A percentile compares a stretch with the other conserved stretches of the same genome.
Evolutionary conservation across 2,329 filamentous ascomycete genomes (phyloP).

Genomic region (Calonectria crousiana): DNA sequence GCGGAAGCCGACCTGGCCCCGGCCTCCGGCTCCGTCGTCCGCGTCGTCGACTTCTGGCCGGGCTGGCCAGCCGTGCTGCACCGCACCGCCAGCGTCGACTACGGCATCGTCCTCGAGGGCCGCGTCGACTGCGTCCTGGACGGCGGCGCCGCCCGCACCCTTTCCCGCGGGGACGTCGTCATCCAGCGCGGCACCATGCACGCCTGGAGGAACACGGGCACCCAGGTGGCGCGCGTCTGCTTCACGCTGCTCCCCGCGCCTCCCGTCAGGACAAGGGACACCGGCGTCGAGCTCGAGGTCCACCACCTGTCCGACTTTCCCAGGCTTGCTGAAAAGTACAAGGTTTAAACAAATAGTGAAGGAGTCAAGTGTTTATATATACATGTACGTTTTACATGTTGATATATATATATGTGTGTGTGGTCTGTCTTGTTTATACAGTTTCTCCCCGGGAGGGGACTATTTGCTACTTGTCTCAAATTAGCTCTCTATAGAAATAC

Average conservation of each 20-base stretch:
- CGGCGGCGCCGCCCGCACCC: constrained; percentile 30
- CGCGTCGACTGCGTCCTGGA: constrained; percentile 39
- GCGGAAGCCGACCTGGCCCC: constrained; percentile 34
- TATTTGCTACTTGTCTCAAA: not conserved
- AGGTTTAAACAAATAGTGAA: not conserved
- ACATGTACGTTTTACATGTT: too few species aligned
- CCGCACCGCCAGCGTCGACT: constrained; percentile 40
- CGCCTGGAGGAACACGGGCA: constrained; percentile 38
- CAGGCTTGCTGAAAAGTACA: constrained; percentile 33
- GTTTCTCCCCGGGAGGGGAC: not conserved
- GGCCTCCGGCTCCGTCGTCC: constrained; percentile 31
- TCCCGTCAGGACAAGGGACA: constrained; percentile 31
- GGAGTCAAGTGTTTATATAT: not conserved
- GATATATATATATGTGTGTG: not conserved
- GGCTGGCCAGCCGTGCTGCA: constrained; percentile 36
- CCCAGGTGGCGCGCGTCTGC: constrained; percentile 35
- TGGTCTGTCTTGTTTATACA: not conserved
- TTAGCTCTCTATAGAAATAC: constrained; percentile 25
- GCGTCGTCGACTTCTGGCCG: constrained; percentile 39
- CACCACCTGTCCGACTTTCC: constrained; percentile 38
- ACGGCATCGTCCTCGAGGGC: constrained; percentile 37
- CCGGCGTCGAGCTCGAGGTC: constrained; percentile 33
- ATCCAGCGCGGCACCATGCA: constrained; percentile 42
- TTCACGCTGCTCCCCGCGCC: constrained; percentile 37
- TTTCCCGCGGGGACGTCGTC: constrained; percentile 36